phyloP scores from a whole-genome alignment of 257 asterid species.

The Capsicum rhomboideum region DNA sequence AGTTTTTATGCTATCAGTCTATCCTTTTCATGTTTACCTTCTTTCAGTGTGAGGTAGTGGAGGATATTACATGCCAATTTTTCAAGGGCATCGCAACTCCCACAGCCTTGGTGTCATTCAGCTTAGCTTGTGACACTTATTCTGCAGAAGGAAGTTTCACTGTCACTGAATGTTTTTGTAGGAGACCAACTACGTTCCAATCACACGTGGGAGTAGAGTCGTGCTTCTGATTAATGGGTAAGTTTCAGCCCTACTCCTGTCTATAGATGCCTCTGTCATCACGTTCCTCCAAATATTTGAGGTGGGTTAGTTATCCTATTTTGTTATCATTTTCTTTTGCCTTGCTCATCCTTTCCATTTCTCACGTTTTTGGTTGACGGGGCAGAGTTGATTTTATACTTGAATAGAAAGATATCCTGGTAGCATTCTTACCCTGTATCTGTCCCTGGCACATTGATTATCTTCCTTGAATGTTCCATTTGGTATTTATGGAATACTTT shows the following conservation, averaged over 20 bases:
- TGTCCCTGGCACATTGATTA: not conserved
- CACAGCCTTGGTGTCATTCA: not conserved
- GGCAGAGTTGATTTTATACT: not conserved
- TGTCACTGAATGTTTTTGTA: conserved; percentile 26
- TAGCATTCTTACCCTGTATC: not conserved
- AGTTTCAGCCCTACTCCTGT: conserved; percentile 14
- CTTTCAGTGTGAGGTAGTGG: not conserved
- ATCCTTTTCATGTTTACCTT: not conserved
- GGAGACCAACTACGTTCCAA: conserved; percentile 92
- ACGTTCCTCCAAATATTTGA: not conserved
- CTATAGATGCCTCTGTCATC: not conserved
- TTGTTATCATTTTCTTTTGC: not conserved
- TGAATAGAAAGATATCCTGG: not conserved
- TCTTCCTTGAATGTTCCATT: not conserved
- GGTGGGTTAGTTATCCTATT: not conserved
- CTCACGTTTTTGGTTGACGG: not conserved
- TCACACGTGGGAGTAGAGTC: conserved; percentile 86
- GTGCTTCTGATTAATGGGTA: conserved; percentile 94
- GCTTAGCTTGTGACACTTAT: not conserved
- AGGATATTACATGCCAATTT: not conserved
- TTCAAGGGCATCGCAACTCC: not conserved
- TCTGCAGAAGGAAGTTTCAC: conserved; percentile 1
- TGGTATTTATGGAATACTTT: not conserved
- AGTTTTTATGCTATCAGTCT: not conserved
- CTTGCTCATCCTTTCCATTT: not conserved